Percentiles rank a stretch among this genome's conserved stretches.
phyloP scores from a whole-genome alignment of 2,329 filamentous ascomycete genomes.

The Aspergillaceae sp. region DNA sequence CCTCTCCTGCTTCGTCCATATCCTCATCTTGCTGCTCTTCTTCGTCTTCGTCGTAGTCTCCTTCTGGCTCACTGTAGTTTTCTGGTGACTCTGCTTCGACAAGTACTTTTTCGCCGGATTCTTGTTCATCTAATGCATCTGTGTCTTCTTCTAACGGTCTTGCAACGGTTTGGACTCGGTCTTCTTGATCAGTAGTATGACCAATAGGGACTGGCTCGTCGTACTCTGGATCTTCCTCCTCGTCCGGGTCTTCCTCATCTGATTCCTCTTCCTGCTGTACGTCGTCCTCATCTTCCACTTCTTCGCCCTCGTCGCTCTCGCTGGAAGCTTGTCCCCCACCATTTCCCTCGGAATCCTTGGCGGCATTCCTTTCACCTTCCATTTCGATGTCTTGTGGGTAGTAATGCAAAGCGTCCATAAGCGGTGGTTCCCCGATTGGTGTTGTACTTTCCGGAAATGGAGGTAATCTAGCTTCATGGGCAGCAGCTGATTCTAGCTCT shows the following conservation, averaged over 20 bases:
- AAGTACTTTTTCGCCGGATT: slow-evolving; percentile 6
- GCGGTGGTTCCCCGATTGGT: background rate
- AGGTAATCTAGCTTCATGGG: background rate
- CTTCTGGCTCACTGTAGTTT: slow-evolving; percentile 1
- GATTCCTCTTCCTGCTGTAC: background rate
- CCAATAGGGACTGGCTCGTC: background rate
- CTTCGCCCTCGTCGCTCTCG: slow-evolving; percentile 7
- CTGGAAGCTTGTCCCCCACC: background rate
- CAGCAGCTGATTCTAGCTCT: background rate
- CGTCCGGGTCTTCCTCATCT: slow-evolving; percentile 2
- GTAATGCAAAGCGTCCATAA: background rate
- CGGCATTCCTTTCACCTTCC: slow-evolving; percentile 2
- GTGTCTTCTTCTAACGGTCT: too few relatives aligned
- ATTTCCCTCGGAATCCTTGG: slow-evolving; percentile 2
- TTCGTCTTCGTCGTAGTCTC: slow-evolving; percentile 8
- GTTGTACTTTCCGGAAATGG: background rate
- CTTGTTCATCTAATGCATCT: slow-evolving; percentile 1
- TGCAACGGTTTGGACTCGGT: too few relatives aligned
- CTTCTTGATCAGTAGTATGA: too few relatives aligned
- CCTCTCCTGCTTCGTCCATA: slow-evolving; percentile 10
- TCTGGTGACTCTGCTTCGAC: slow-evolving; percentile 4
- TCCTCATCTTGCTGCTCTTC: slow-evolving; percentile 10
- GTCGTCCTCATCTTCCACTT: background rate
- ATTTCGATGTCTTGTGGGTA: background rate
- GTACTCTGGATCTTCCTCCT: slow-evolving; percentile 8